Percentiles rank a stretch among this genome's conserved stretches.
Conservation (phyloP, 2,329 filamentous ascomycete species). For the Talaromyces albobiverticillius region DNA sequence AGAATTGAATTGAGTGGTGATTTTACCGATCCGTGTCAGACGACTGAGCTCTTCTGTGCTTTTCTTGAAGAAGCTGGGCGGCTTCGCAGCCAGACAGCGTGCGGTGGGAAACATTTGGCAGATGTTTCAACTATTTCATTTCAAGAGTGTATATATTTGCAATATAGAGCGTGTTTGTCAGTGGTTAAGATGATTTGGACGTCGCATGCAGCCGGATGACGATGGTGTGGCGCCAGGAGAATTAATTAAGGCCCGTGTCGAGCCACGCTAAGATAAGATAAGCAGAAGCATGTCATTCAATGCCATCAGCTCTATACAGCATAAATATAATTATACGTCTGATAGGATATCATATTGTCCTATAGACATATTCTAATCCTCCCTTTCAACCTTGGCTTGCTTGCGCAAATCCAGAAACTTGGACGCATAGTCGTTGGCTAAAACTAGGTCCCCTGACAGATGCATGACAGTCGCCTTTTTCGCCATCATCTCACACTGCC, state of each 20-base stretch:
- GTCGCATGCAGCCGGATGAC: not conserved
- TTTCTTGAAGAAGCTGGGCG: conserved; percentile 54
- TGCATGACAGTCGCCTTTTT: conserved; percentile 79
- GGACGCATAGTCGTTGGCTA: conserved; percentile 66
- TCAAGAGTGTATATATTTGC: not conserved
- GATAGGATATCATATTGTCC: not conserved
- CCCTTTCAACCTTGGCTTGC: conserved; percentile 28
- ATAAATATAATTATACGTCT: not conserved
- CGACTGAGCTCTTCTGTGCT: conserved; percentile 59
- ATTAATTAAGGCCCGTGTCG: not conserved
- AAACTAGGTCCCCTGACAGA: conserved; percentile 60
- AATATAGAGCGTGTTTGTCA: not conserved
- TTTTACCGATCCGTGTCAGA: conserved; percentile 53
- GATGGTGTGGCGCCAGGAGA: conserved; percentile 1
- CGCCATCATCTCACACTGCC: conserved; percentile 73
- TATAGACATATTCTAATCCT: too few species aligned
- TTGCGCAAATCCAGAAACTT: conserved; percentile 61
- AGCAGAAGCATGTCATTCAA: not conserved
- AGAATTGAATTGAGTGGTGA: not conserved
- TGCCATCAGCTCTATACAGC: not conserved
- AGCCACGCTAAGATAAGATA: conserved; percentile 3
- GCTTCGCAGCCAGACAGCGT: conserved; percentile 35
- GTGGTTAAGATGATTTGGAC: not conserved
- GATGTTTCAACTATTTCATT: not conserved
- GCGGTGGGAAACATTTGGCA: conserved; percentile 38